Conservation (phyloP, 1,284 basidiomycete genomes). For the Filobasidium uniguttulatum region DNA sequence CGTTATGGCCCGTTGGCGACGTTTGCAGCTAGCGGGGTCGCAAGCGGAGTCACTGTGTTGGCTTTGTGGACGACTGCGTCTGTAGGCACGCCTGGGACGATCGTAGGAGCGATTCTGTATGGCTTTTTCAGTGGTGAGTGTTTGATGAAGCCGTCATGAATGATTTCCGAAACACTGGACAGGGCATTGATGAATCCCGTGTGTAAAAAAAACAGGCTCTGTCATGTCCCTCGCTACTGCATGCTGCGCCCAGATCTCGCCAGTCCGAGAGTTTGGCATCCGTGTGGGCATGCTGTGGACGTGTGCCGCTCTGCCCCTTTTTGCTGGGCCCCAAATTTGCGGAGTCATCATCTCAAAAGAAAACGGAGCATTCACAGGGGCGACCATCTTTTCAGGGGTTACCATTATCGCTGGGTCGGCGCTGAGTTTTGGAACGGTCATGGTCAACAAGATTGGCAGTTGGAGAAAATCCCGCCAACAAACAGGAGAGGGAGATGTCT, state of each 20-base stretch:
- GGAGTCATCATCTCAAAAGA: conserved; percentile 8
- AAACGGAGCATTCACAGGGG: conserved; percentile 4
- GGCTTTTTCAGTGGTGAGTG: conserved; percentile 19
- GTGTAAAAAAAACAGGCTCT: conserved; percentile 20
- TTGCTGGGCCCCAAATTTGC: conserved; percentile 24
- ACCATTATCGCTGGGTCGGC: conserved; percentile 11
- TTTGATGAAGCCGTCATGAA: no score
- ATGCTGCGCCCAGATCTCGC: conserved; percentile 25
- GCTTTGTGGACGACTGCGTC: conserved; percentile 26
- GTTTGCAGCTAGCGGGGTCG: conserved; percentile 20
- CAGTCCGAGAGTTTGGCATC: conserved; percentile 31
- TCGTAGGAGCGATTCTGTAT: conserved; percentile 27
- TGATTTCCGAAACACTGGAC: no score
- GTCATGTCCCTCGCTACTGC: conserved; percentile 31
- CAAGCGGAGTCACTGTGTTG: conserved; percentile 20
- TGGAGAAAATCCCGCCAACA: no score
- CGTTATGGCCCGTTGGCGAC: conserved; percentile 26
- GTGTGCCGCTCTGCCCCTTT: conserved; percentile 20
- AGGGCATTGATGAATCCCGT: background rate
- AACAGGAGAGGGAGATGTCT: no score
- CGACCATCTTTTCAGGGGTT: conserved; percentile 8
- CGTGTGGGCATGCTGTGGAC: conserved; percentile 32
- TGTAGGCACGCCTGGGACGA: conserved; percentile 21
- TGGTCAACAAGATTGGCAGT: no score
- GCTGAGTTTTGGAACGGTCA: conserved; percentile 11